Evolutionary conservation across 1,284 basidiomycete genomes (phyloP).

Genomic region (Phellinidium pouzarii): DNA sequence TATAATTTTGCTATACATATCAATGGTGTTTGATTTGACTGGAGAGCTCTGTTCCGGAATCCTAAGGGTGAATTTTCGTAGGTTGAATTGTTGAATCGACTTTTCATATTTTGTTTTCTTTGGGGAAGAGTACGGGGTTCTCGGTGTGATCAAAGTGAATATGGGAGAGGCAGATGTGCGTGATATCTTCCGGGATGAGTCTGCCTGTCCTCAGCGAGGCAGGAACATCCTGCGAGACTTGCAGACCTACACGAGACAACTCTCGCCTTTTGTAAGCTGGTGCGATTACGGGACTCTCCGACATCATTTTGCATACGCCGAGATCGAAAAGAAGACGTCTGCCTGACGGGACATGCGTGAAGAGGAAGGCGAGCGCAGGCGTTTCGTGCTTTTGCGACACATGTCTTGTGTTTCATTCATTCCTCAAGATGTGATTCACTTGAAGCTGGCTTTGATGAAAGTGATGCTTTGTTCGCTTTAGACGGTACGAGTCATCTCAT

Average conservation of each 20-base stretch:
- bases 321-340: slow-evolving; percentile 19
- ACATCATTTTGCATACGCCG: slow-evolving; percentile 26
- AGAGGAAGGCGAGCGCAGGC: slow-evolving; percentile 18
- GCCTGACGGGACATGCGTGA: slow-evolving; percentile 14
- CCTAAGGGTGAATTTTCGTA: too few relatives aligned
- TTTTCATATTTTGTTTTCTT: too few relatives aligned
- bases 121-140: slow-evolving; percentile 38
- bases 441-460: too few relatives aligned
- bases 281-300: slow-evolving; percentile 34
- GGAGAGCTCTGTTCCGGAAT: too few relatives aligned
- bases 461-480: too few relatives aligned
- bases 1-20: too few relatives aligned
- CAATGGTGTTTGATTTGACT: too few relatives aligned
- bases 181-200: slow-evolving; percentile 33
- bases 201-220: slow-evolving; percentile 46
- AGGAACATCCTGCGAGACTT: slow-evolving; percentile 36
- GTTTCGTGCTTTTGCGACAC: neutral
- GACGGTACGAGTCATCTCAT: too few relatives aligned
- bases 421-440: too few relatives aligned
- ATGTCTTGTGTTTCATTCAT: too few relatives aligned
- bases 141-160: slow-evolving; percentile 42
- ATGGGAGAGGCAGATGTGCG: slow-evolving; percentile 37
- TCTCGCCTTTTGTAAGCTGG: slow-evolving; percentile 27
- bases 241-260: slow-evolving; percentile 26
- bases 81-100: too few relatives aligned